Base-by-base conservation (phyloP, 306 rosid genomes). In the Abrus precatorius region DNA sequence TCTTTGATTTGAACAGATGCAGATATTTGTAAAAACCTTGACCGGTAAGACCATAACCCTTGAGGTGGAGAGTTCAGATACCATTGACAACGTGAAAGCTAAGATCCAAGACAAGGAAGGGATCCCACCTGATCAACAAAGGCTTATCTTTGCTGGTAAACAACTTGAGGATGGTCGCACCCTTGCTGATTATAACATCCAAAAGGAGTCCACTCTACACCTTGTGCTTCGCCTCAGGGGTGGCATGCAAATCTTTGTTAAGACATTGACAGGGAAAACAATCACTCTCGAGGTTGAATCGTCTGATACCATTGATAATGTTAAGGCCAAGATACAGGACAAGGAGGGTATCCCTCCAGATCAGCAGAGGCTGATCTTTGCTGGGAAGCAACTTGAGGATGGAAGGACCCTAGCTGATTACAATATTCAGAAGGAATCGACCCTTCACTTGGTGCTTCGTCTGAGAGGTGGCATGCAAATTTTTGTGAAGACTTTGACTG, bases 11-110 rank as follows among this genome's bases (percentile, higher is more conserved):
- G 9, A 28, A 28, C 73, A 68, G 73, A 61, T 61, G 68, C 73
- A 68, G 34, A 68, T 68, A 34, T 68, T 68, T n/a, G 73, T 68
- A n/a, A 68, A 68, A 33, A 68, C 73, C 9, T 30, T 68, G 32
- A 66, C 72, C 3, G 72, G 72, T 1, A 66, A 66, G 53, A 66
- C 72, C 8, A 43, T 66, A 11, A 66, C 72, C 12, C 12, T 66
- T 1, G 72, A 66, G 72, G 72, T 66, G 40, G 66, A 60, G 3
- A 30, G 41, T 30, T 60, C 66, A 3, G 62, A 55, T 27, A 55
- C 62, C 33, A 55, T 55, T 6, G 62, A 55, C 30, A 55, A 55
- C 1, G 62, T 55, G 11, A 55, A 55, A 27, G 62, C 62, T 27
- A 55, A 55, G 33, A 55, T 55, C 5, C 62, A 55, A 2, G 62